These are phyloP conservation scores for Phytophthora pini DNA, from an alignment of 352 stramenopile species.

Conservation along the genomic window DNA sequence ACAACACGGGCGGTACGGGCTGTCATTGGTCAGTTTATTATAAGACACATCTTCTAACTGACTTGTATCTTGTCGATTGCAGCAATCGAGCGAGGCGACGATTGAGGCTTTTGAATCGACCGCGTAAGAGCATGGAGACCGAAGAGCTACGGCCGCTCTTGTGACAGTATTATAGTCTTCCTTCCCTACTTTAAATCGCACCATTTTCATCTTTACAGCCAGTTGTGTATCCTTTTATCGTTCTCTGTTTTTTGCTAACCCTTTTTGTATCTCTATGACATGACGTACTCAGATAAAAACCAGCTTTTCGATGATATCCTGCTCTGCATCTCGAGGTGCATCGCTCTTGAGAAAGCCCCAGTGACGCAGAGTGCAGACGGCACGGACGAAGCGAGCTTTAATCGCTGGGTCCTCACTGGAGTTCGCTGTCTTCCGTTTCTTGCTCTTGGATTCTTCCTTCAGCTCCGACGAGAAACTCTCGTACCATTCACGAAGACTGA, in stretches of 20 bases:
- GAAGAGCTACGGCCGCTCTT: constrained; percentile 36
- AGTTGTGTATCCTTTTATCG: not conserved
- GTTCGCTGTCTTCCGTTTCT: constrained; percentile 28
- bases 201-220: constrained; percentile 15
- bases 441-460: constrained; percentile 28
- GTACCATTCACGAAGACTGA: constrained; percentile 77
- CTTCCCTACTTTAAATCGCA: constrained; percentile 52
- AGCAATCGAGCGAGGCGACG: constrained; percentile 87
- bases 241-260: constrained; percentile 1
- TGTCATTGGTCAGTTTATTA: not conserved
- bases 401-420: constrained; percentile 34
- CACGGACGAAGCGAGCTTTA: constrained; percentile 74
- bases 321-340: constrained; percentile 42
- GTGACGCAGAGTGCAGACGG: constrained; percentile 70
- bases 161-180: constrained; percentile 51
- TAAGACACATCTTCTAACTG: not conserved
- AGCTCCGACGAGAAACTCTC: constrained; percentile 59
- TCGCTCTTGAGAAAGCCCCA: constrained; percentile 74
- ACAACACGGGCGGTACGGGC: constrained; percentile 95
- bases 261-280: not conserved
- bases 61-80: constrained; percentile 13
- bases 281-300: constrained; percentile 67
- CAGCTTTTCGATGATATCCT: constrained; percentile 78
- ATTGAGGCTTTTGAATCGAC: constrained; percentile 36
- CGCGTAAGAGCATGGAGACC: constrained; percentile 31